These are phyloP conservation scores for Colletotrichum shisoi DNA, from an alignment of 2,329 filamentous ascomycete species.

Conservation along the genomic window DNA sequence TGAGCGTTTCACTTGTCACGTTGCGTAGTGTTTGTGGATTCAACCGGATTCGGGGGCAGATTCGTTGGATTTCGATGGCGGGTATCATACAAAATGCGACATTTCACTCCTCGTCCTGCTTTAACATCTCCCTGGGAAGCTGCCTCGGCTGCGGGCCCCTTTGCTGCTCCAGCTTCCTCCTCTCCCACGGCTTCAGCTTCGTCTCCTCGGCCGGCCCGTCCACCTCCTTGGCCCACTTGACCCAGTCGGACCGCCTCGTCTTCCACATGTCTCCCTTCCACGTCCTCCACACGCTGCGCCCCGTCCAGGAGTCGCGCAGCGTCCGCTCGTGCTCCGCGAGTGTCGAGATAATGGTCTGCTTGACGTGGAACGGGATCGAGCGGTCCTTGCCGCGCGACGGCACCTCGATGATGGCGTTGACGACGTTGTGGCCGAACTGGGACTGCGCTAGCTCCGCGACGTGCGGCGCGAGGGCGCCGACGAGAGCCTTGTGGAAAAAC, in stretches of 20 bases:
- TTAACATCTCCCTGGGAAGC: conserved; percentile 7
- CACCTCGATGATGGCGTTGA: conserved; percentile 59
- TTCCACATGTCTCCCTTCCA: conserved; percentile 68
- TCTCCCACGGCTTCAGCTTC: conserved; percentile 38
- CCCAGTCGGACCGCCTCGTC: conserved; percentile 62
- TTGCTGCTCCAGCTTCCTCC: conserved; percentile 33
- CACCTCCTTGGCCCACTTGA: conserved; percentile 63
- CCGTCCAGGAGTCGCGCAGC: conserved; percentile 63
- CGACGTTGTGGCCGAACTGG: conserved; percentile 60
- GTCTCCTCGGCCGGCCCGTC: conserved; percentile 40
- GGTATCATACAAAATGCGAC: conserved; percentile 37
- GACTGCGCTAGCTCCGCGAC: conserved; percentile 57
- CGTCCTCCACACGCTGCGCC: conserved; percentile 63
- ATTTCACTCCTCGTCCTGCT: conserved; percentile 20
- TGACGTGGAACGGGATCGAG: conserved; percentile 64
- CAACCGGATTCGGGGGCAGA: background rate
- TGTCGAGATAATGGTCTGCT: conserved; percentile 62
- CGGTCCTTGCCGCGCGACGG: conserved; percentile 60
- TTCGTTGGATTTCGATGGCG: conserved; percentile 21
- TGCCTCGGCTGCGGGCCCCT: conserved; percentile 22
- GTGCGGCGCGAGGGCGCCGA: conserved; percentile 57
- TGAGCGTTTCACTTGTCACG: background rate
- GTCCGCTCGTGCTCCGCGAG: conserved; percentile 58
- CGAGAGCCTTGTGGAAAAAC: conserved; percentile 64
- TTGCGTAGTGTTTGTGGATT: background rate